phyloP scores from a whole-genome alignment of 2,329 filamentous ascomycete species.

The Cladosporium sp. region DNA sequence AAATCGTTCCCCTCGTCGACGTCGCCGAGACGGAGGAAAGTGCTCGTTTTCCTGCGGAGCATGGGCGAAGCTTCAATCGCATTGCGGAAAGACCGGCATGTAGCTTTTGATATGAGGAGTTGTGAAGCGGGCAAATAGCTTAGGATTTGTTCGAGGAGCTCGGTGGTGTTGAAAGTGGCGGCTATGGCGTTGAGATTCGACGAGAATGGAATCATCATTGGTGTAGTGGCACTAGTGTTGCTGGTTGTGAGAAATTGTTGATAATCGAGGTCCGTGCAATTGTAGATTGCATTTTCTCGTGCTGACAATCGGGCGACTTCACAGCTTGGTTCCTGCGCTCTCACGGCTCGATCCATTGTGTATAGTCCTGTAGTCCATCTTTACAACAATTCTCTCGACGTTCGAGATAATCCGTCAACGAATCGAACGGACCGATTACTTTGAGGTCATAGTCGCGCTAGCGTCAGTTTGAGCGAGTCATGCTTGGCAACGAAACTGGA shows the following conservation, averaged over 20 bases:
- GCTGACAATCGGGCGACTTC: neutral
- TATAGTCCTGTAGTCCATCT: neutral
- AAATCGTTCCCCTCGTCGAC: neutral
- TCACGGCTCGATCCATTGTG: neutral
- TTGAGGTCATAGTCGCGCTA: conserved; percentile 18
- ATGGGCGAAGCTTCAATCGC: neutral
- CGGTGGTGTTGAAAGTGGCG: conserved; percentile 12
- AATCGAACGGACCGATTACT: conserved; percentile 10
- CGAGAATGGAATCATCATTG: neutral
- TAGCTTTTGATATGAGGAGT: conserved; percentile 6
- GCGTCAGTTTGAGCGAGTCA: conserved; percentile 7
- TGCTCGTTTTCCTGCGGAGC: neutral
- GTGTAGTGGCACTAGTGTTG: neutral
- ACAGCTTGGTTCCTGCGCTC: neutral
- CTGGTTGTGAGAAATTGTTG: neutral
- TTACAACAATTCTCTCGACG: neutral
- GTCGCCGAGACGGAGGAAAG: neutral
- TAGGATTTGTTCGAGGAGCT: conserved; percentile 19
- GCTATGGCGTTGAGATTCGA: neutral
- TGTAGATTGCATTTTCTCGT: neutral
- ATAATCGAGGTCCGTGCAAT: neutral
- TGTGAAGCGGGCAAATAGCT: neutral
- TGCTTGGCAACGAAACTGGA: neutral
- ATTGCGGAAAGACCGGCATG: neutral
- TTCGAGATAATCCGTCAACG: neutral